phyloP scores from a whole-genome alignment of 306 rosid genomes.

The Arachis stenosperma region DNA sequence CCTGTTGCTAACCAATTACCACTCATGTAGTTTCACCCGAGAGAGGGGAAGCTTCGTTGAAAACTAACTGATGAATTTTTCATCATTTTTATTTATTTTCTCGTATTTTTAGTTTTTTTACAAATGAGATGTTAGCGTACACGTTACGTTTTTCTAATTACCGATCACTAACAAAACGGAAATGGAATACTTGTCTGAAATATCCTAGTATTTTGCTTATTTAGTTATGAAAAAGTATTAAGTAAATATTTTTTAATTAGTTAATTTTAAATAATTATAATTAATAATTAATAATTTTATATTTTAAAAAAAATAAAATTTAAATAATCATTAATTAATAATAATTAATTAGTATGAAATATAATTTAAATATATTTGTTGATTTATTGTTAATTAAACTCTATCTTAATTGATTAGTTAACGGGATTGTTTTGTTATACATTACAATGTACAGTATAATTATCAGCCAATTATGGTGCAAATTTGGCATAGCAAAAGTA shows the following conservation, averaged over 20 bases:
- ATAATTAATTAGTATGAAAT: too few species aligned
- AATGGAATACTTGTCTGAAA: neutral
- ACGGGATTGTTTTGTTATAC: too few species aligned
- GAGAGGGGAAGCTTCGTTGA: neutral
- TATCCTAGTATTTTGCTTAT: conserved; percentile 1
- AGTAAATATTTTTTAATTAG: too few species aligned
- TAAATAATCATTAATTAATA: too few species aligned
- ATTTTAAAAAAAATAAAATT: too few species aligned
- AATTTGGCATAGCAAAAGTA: neutral
- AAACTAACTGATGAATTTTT: neutral
- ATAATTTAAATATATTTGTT: too few species aligned
- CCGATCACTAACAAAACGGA: neutral
- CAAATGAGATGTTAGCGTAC: conserved; percentile 11
- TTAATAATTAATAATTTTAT: too few species aligned
- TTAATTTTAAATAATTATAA: too few species aligned
- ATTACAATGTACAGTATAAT: too few species aligned
- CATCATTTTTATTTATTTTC: too few species aligned
- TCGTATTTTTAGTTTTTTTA: neutral
- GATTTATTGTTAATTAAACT: too few species aligned
- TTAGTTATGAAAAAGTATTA: neutral
- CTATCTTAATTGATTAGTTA: too few species aligned
- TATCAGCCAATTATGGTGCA: neutral
- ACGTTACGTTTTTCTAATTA: conserved; percentile 34
- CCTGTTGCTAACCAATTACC: neutral
- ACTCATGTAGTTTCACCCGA: neutral